Percentiles rank a stretch among this genome's conserved stretches.
Conservation (phyloP, 2,329 filamentous ascomycete genomes). For the Alternaria sp. region DNA sequence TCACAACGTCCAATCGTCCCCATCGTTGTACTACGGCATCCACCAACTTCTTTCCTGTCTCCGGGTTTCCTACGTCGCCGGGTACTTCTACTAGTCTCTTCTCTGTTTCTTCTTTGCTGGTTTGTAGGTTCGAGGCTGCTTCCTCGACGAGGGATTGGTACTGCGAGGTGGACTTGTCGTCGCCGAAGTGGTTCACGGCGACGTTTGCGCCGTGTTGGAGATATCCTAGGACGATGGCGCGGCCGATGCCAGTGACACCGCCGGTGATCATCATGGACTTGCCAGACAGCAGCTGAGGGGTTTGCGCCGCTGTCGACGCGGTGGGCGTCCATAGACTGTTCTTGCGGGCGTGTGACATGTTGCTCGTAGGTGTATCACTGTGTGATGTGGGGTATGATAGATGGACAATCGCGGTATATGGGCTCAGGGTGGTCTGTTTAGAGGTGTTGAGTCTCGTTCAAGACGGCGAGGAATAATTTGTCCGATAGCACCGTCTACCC, state of each 20-base stretch:
- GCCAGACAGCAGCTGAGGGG: slow-evolving; percentile 64
- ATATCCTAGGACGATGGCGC: slow-evolving; percentile 82
- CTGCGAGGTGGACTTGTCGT: slow-evolving; percentile 55
- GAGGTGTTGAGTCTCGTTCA: background rate
- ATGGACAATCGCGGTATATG: background rate
- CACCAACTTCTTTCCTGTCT: slow-evolving; percentile 74
- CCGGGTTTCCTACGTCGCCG: slow-evolving; percentile 78
- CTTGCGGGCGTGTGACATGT: slow-evolving; percentile 15
- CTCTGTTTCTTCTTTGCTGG: slow-evolving; percentile 40
- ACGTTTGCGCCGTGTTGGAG: slow-evolving; percentile 79
- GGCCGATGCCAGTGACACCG: slow-evolving; percentile 84
- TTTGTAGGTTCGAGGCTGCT: slow-evolving; percentile 28
- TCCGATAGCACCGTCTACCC: background rate
- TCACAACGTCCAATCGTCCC: slow-evolving; percentile 69
- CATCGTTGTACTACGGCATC: slow-evolving; percentile 67
- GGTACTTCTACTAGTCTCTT: slow-evolving; percentile 67
- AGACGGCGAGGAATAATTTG: background rate
- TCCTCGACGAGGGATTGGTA: slow-evolving; percentile 58
- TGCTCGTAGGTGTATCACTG: background rate
- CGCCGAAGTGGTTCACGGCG: slow-evolving; percentile 78
- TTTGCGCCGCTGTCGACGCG: slow-evolving; percentile 9
- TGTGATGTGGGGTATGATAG: slow-evolving; percentile 12
- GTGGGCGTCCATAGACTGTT: slow-evolving; percentile 17
- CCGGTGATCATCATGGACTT: slow-evolving; percentile 89
- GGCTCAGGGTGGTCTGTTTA: background rate